Evolutionary conservation across 768 basidiomycete genomes (phyloP), one percentile per base, ranked within the genome.

Genomic region (Rhodotorula diobovata): DNA sequence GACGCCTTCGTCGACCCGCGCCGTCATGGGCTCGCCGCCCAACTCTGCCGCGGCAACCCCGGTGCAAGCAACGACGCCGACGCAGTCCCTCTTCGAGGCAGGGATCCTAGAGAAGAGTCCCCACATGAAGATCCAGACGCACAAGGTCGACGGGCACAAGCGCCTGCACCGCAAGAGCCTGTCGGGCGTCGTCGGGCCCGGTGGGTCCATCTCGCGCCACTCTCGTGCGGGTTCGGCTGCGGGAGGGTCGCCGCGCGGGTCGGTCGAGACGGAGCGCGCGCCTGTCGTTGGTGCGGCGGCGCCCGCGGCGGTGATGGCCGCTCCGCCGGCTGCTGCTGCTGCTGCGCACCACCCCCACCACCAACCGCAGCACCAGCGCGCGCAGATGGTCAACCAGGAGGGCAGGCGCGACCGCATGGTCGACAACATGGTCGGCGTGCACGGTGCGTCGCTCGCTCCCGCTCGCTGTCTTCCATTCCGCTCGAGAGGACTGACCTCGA

Each of bases 61-160:
- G 16, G 25, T 34, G 53, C 58, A 30, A 23, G 14, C 28, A 25
- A 41, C 57, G 46, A 37, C 63, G 18, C 48, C 60, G 37, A n/a
- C 46, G 11, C 37, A 41, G 39, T 39, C 39, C 45, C 54, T 46
- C 14, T 21, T 61, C 43, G 65, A 66, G 46, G 61, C 55, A 8
- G 70, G 62, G 16, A 50, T 58, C 34, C 37, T 71, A 51, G 62
- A 67, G 30, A 56, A 57, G 21, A 63, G 61, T 15, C 66, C 66
- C 35, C 70, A 71, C 66, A 59, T 71, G 57, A 39, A 63, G 32
- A 71, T 71, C 32, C 65, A 67, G 51, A 71, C 70, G 39, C 39
- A 58, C 34, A 37, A 46, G 28, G 45, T 54, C 8, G 37, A 51
- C 12, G 70, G 70, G 8, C 61, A 67, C 56, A 67, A 71, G 61